Evolutionary conservation across 2,329 filamentous ascomycete genomes (phyloP).

Genomic region (Atkinsonella texensis): DNA sequence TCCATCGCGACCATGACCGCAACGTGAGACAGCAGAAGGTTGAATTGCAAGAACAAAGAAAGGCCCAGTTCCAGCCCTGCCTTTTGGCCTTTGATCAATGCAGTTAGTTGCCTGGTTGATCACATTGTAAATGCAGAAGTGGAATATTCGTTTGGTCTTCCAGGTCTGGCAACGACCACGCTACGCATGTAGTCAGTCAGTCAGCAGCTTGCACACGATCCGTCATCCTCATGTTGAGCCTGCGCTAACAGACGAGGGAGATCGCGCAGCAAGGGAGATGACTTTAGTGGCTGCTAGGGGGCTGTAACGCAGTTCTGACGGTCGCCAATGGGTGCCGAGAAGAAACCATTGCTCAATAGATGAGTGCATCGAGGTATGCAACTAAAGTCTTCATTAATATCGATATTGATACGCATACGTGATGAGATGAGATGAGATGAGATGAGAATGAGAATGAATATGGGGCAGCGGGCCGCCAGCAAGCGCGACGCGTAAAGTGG

Average conservation of each 20-base stretch:
- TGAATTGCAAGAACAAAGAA: neutral
- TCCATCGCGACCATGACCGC: conserved; percentile 1
- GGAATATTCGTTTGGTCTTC: neutral
- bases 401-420: neutral
- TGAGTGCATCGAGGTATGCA: conserved; percentile 1
- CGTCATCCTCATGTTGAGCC: neutral
- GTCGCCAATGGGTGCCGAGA: neutral
- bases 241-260: neutral
- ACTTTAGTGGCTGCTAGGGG: neutral
- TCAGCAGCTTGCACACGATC: neutral
- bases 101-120: neutral
- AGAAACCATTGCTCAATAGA: conserved; percentile 4
- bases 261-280: neutral
- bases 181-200: neutral
- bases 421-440: too few relatives aligned
- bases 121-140: neutral
- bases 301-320: neutral
- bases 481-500: neutral
- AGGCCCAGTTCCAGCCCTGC: neutral
- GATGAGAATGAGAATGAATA: too few relatives aligned
- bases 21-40: neutral
- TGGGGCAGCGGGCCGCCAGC: neutral
- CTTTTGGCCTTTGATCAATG: neutral
- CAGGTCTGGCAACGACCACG: neutral
- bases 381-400: neutral